These are phyloP conservation scores for Marasmius sp. DNA, from an alignment of 1,284 basidiomycete genomes.

Conservation along the genomic window DNA sequence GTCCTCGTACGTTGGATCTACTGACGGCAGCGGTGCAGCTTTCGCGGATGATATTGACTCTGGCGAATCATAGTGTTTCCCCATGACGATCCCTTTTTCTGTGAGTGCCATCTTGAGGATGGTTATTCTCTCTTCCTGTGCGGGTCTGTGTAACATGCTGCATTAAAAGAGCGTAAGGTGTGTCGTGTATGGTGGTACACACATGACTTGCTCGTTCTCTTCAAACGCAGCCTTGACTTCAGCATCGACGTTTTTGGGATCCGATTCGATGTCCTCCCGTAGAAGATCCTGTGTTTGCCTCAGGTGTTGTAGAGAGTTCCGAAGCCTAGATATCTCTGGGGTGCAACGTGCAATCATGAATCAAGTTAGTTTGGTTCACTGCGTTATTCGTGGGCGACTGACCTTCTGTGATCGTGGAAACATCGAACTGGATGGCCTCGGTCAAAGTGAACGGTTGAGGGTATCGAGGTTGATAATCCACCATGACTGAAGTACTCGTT, in stretches of 20 bases:
- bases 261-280: conserved; percentile 40
- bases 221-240: conserved; percentile 42
- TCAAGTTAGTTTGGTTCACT: conserved; percentile 3
- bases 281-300: conserved; percentile 63
- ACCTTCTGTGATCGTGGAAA: conserved; percentile 73
- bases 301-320: conserved; percentile 70
- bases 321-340: conserved; percentile 72
- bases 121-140: conserved; percentile 68
- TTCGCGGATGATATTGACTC: conserved; percentile 2
- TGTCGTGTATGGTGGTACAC: conserved; percentile 18
- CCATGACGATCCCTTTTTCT: conserved; percentile 57
- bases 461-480: conserved; percentile 70
- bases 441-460: conserved; percentile 73
- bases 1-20: neutral
- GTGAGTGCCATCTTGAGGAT: conserved; percentile 64
- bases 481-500: conserved; percentile 21
- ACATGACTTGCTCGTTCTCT: conserved; percentile 50
- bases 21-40: neutral
- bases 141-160: conserved; percentile 43
- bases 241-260: conserved; percentile 44
- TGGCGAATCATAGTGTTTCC: conserved; percentile 42
- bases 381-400: conserved; percentile 4
- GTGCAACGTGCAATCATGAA: conserved; percentile 6
- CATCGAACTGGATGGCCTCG: conserved; percentile 67
- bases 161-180: neutral